These are phyloP conservation scores for Eremothecium gossypii DNA, from an alignment of 1,139 yeast genomes.

Conservation along the genomic window DNA sequence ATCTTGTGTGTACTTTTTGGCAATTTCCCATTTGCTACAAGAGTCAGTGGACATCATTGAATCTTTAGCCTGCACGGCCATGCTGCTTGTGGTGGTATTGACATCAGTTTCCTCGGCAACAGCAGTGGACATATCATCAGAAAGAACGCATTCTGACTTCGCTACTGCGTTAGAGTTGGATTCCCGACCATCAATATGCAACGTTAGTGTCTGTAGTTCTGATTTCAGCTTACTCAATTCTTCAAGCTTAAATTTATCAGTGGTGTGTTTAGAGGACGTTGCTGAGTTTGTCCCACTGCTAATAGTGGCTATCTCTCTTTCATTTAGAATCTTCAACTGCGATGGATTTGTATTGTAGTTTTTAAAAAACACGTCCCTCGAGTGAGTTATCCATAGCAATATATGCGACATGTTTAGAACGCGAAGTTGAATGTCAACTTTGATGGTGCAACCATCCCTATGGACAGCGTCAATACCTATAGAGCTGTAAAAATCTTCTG, in stretches of 20 bases:
- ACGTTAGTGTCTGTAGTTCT: conserved; percentile 4
- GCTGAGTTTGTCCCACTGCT: conserved; percentile 25
- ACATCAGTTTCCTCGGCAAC: conserved; percentile 6
- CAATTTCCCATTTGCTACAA: conserved; percentile 17
- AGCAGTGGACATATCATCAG: conserved; percentile 2
- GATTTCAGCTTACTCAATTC: conserved; percentile 13
- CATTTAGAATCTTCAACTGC: conserved; percentile 31
- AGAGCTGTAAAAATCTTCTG: conserved; percentile 44
- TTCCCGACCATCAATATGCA: conserved; percentile 8
- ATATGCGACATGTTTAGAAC: conserved; percentile 51
- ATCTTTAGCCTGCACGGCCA: conserved; percentile 1
- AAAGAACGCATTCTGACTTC: conserved; percentile 1
- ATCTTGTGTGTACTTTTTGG: conserved; percentile 23
- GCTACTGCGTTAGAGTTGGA: conserved; percentile 1
- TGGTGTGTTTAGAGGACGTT: conserved; percentile 21
- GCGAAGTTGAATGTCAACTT: conserved; percentile 72
- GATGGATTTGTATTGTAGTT: conserved; percentile 30
- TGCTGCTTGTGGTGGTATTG: neutral
- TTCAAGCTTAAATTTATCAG: conserved; percentile 16
- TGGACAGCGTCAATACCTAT: conserved; percentile 62
- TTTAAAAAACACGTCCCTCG: conserved; percentile 37
- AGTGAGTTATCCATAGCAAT: conserved; percentile 83
- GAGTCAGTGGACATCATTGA: conserved; percentile 14
- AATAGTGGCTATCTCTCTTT: conserved; percentile 28
- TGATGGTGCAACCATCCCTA: conserved; percentile 54